Evolutionary conservation across 2,329 filamentous ascomycete species (phyloP).

Genomic region (Aspergillus sp.): DNA sequence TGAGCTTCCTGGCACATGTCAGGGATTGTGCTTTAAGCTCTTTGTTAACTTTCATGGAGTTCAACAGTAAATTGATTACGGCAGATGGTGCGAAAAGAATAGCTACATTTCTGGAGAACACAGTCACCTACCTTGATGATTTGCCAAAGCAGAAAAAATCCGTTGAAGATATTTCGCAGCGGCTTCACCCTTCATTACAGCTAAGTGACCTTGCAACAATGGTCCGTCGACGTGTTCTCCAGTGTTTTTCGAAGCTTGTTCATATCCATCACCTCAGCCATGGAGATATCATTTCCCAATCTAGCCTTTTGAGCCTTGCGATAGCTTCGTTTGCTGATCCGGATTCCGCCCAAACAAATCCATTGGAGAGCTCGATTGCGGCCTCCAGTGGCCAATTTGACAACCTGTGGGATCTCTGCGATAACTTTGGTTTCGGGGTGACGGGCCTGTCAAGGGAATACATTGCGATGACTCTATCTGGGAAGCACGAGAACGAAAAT

Average conservation of each 20-base stretch:
- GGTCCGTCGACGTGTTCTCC: conserved; percentile 86
- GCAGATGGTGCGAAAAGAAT: conserved; percentile 91
- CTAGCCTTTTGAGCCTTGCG: conserved; percentile 82
- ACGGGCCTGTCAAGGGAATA: conserved; percentile 79
- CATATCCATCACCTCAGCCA: conserved; percentile 81
- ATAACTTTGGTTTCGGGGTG: conserved; percentile 92
- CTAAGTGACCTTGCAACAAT: conserved; percentile 87
- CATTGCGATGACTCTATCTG: conserved; percentile 64
- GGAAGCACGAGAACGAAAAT: conserved; percentile 59
- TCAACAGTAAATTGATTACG: conserved; percentile 85
- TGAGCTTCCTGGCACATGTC: conserved; percentile 90
- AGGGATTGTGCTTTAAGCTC: conserved; percentile 90
- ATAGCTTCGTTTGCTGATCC: conserved; percentile 91
- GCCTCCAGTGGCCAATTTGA: conserved; percentile 87
- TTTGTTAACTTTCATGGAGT: conserved; percentile 86
- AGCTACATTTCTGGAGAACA: conserved; percentile 91
- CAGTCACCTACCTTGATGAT: conserved; percentile 80
- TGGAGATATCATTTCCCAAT: conserved; percentile 81
- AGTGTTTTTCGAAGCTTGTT: conserved; percentile 90
- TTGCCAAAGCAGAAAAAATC: conserved; percentile 82
- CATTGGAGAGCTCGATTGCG: conserved; percentile 84
- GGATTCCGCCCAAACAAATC: conserved; percentile 65
- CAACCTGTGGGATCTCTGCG: conserved; percentile 87
- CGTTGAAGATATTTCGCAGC: conserved; percentile 79
- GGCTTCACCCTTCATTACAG: conserved; percentile 79